Base-by-base conservation (phyloP, 441 rosid genomes). In the Mallotus japonicus region DNA sequence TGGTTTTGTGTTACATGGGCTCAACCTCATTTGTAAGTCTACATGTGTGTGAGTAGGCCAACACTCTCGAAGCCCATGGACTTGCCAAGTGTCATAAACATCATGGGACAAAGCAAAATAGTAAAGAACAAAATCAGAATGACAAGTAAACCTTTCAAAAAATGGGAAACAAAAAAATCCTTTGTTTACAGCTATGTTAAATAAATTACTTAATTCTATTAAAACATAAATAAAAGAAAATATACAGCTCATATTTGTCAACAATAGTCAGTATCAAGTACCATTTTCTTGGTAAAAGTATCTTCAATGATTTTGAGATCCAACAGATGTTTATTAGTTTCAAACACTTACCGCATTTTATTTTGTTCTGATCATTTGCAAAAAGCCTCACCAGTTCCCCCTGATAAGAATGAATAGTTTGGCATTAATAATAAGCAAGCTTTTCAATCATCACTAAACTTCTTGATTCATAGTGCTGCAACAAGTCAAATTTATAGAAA, bases 351-450 rank as follows among this genome's bases (percentile, higher is more conserved):
- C 98, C 97, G 77, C 97, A 94, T 81, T 72, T 89, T 66, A 94
- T 90, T 85, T 94, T 90, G 86, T 83, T 85, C 80, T 92, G 95
- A 76, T 85, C 92, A 75, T 94, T 90, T 51, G 97, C 98, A 77
- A 86, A 92, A 71, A 74, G 82, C 86, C 80, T 89, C 85, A 95
- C 97, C 72, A 92, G 79, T 56, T 95, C 97, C 51, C 98, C 98
- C 97, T 93, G 77, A 53, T 9, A 78, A 73, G 55, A 61, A 55
- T 44, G 69, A 76, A 70, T 16, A 49, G 55, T 44, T 59, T 11
- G 46, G 54, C 28, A 75, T 34, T 67, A 62, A 44, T 11, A 64
- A 57, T 75, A 72, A 61, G 71, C 49, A 72, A 71, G n/a, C 76
- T 50, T 65, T 50, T 67, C 65, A 46, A 53, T 53, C 40, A 37